Base-by-base conservation (phyloP, 768 basidiomycete genomes). In the Cubamyces sp. region DNA sequence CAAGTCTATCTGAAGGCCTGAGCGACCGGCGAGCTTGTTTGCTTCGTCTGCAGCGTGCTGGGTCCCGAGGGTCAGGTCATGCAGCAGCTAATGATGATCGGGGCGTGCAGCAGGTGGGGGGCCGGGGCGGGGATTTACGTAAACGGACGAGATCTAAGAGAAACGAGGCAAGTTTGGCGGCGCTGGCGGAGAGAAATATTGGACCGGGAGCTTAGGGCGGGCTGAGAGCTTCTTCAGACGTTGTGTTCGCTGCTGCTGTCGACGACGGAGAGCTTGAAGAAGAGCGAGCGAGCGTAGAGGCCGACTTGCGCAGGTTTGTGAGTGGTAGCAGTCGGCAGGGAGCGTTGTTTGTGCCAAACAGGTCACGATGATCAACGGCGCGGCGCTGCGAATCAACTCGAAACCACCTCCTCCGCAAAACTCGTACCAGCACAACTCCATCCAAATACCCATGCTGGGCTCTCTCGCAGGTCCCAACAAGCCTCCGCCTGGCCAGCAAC, bases 371-470 rank as follows among this genome's bases (percentile, higher is more conserved):
- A 66, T 68, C 68, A 68, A 68, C 65, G 68, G 60, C 60, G 56
- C 68, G 39, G 61, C 65, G 59, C 63, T 66, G 61, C 68, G 68
- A 64, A 61, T 60, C 68, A 68, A 62, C 65, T 69, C 65, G 43
- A 60, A 64, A 50, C 67, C 67, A 66, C 64, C 68, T 60, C 68
- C 63, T 48, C 71, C 62, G 48, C 65, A 66, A 52, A 68, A 67
- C 53, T 48, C 59, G 60, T 34, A 53, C 58, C 57, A 61, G 23
- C 45, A 54, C 65, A 59, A 47, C 57, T 19, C 77, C 69, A 82
- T 83, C 69, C 82, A 80, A 66, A 74, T 83, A 66, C 84, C 84
- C 75, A 92, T 92, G 90, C 80, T 92, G 73, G 87, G 88, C 74
- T 79, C 87, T 76, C 87, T 65, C 85, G 87, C 79, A 82, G 81